A percentile compares a stretch with the other conserved stretches of the same genome.
Evolutionary conservation across 192 early-diverging fungal genomes (phyloP).

Genomic region (Chytriomyces sp.): DNA sequence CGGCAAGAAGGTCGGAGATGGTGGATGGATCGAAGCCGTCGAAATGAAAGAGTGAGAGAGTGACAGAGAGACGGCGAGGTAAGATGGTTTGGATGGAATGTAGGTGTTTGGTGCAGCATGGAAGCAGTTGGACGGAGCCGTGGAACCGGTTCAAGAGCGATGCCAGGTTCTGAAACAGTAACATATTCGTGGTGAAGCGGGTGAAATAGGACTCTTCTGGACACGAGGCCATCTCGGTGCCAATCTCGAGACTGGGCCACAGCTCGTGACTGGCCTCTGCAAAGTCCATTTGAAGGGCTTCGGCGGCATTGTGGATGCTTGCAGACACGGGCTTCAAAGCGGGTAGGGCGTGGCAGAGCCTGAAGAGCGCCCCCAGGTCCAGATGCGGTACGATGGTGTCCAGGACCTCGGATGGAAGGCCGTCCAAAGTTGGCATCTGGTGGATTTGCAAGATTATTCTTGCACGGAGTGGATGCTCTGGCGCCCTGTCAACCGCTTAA

Average conservation of each 20-base stretch:
- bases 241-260: background rate
- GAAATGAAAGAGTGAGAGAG: too few relatives aligned
- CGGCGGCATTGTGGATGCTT: background rate
- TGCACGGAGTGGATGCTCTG: too few relatives aligned
- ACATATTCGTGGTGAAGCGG: background rate
- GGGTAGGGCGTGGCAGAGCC: background rate
- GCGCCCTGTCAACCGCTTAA: too few relatives aligned
- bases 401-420: background rate
- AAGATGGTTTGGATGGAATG: background rate
- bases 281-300: background rate
- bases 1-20: too few relatives aligned
- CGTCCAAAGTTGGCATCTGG: background rate
- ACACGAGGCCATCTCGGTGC: background rate
- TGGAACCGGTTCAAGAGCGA: background rate
- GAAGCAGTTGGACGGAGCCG: slow-evolving; percentile 10
- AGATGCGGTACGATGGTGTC: background rate
- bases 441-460: too few relatives aligned
- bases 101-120: too few relatives aligned
- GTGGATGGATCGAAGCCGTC: too few relatives aligned
- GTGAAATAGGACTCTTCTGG: background rate
- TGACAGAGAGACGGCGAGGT: too few relatives aligned
- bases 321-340: background rate
- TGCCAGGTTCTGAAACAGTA: background rate
- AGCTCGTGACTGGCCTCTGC: background rate
- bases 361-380: background rate